Percentiles rank a stretch among this genome's conserved stretches.
Evolutionary conservation across 2,329 filamentous ascomycete genomes (phyloP).

Genomic region (Microdochium nivale): DNA sequence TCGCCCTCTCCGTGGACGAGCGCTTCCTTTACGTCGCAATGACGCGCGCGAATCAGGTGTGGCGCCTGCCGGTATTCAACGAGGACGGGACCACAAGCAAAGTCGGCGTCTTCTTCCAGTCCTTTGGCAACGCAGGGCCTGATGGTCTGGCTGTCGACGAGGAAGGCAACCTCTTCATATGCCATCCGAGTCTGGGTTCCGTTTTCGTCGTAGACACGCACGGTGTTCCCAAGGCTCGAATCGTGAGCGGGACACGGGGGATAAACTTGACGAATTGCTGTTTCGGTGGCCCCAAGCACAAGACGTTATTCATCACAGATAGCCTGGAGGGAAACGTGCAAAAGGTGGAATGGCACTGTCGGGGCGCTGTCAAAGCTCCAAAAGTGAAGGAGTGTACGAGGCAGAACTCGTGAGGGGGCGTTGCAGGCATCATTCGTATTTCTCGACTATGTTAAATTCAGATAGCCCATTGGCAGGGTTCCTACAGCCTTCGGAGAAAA

Average conservation of each 20-base stretch:
- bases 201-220: constrained; percentile 27
- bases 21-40: constrained; percentile 29
- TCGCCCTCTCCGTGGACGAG: constrained; percentile 28
- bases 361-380: constrained; percentile 8
- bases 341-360: constrained; percentile 22
- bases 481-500: too few species aligned
- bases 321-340: constrained; percentile 27
- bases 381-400: background rate
- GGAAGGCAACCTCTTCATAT: constrained; percentile 26
- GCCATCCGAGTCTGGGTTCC: constrained; percentile 23
- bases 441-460: too few species aligned
- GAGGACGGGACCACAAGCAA: constrained; percentile 28
- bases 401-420: too few species aligned
- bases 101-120: constrained; percentile 28
- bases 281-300: constrained; percentile 26
- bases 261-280: constrained; percentile 31
- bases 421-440: too few species aligned
- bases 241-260: constrained; percentile 19
- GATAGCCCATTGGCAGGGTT: too few species aligned
- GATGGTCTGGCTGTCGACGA: constrained; percentile 29
- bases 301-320: constrained; percentile 29
- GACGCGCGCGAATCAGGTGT: constrained; percentile 30
- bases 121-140: constrained; percentile 28
- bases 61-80: constrained; percentile 26
- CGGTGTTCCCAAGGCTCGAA: constrained; percentile 26